Percentiles rank a stretch among this genome's conserved stretches.
Conservation (phyloP, 1,284 basidiomycete genomes). For the Trametes versicolor region DNA sequence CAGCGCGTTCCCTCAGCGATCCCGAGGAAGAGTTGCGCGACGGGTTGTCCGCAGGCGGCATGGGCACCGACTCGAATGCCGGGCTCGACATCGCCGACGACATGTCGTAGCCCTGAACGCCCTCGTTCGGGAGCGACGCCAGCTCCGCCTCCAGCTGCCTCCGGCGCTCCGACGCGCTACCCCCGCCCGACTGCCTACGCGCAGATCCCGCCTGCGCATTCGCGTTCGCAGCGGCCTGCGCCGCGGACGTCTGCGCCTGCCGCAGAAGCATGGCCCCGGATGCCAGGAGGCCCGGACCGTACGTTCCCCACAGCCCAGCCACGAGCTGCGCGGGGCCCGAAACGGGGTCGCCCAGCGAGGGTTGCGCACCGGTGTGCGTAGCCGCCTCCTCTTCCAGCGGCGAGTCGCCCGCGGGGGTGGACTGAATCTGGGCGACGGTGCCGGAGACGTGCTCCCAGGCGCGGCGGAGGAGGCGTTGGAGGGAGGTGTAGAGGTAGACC, state of each 20-base stretch:
- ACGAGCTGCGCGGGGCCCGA: slow-evolving; percentile 71
- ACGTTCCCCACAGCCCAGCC: slow-evolving; percentile 74
- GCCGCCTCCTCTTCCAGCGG: slow-evolving; percentile 41
- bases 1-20: slow-evolving; percentile 55
- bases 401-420: slow-evolving; percentile 25
- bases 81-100: slow-evolving; percentile 36
- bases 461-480: slow-evolving; percentile 69
- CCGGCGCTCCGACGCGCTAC: slow-evolving; percentile 49
- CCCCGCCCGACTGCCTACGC: slow-evolving; percentile 20
- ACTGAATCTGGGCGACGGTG: slow-evolving; percentile 52
- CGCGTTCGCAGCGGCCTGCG: slow-evolving; percentile 37
- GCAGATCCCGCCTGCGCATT: slow-evolving; percentile 26
- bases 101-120: slow-evolving; percentile 41
- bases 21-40: slow-evolving; percentile 48
- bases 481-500: slow-evolving; percentile 64
- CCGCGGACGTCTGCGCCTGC: slow-evolving; percentile 37
- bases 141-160: slow-evolving; percentile 67
- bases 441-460: slow-evolving; percentile 69
- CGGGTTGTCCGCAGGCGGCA: slow-evolving; percentile 47
- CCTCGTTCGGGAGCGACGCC: slow-evolving; percentile 50
- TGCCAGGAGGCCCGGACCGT: slow-evolving; percentile 77
- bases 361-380: slow-evolving; percentile 51
- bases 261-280: slow-evolving; percentile 67
- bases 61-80: slow-evolving; percentile 40
- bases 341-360: slow-evolving; percentile 62